These are phyloP conservation scores for Lachnellula subtilissima DNA, from an alignment of 2,329 filamentous ascomycete species.

Conservation along the genomic window DNA sequence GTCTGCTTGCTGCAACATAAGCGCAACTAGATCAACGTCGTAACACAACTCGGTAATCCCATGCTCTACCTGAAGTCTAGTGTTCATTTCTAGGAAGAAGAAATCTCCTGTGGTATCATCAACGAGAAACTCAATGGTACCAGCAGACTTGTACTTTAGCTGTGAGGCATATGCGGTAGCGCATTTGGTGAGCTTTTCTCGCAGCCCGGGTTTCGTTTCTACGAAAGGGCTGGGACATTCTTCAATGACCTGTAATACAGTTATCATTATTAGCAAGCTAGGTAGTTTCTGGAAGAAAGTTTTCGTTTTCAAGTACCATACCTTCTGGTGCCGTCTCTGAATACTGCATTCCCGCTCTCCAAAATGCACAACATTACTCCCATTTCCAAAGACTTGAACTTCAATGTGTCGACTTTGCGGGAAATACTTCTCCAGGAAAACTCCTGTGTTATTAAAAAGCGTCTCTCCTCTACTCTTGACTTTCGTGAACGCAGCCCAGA, in stretches of 20 bases:
- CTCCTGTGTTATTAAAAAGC: constrained; percentile 47
- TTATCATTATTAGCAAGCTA: not conserved
- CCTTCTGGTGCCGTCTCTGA: constrained; percentile 63
- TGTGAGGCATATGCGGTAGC: constrained; percentile 36
- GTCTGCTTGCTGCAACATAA: constrained; percentile 26
- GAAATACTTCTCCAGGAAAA: constrained; percentile 49
- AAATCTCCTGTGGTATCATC: constrained; percentile 51
- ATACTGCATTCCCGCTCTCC: constrained; percentile 65
- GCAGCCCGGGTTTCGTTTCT: constrained; percentile 25
- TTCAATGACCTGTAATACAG: constrained; percentile 50
- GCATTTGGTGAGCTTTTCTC: constrained; percentile 36
- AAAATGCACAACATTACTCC: constrained; percentile 52
- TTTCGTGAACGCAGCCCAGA: constrained; percentile 45
- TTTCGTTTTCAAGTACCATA: not conserved
- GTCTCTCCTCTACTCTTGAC: constrained; percentile 37
- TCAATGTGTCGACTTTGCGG: constrained; percentile 58
- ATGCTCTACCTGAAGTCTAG: constrained; percentile 23
- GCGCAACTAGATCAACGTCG: constrained; percentile 21
- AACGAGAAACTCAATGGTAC: constrained; percentile 57
- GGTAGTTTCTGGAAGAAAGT: not conserved
- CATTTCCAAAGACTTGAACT: constrained; percentile 63
- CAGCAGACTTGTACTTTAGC: constrained; percentile 51
- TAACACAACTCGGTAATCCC: constrained; percentile 19
- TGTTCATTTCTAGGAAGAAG: constrained; percentile 24
- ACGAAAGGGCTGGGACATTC: constrained; percentile 64